phyloP scores from a whole-genome alignment of 768 basidiomycete species.

The Butyriboletus loyo region DNA sequence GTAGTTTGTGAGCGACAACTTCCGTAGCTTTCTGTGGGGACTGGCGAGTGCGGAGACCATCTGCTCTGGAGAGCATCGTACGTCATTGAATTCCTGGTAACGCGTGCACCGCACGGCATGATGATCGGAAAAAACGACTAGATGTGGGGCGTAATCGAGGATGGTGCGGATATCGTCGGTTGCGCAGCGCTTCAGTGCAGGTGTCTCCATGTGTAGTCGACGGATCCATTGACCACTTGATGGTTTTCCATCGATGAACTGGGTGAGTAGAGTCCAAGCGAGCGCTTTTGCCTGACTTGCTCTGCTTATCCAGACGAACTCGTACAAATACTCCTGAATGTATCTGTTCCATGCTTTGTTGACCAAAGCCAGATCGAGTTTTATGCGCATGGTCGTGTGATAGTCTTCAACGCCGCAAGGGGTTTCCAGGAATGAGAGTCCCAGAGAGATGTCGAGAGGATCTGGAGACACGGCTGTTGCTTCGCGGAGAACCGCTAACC shows the following conservation, averaged over 20 bases:
- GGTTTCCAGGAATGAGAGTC: slow-evolving; percentile 58
- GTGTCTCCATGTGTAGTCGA: slow-evolving; percentile 69
- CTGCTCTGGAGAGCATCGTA: slow-evolving; percentile 50
- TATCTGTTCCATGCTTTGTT: slow-evolving; percentile 53
- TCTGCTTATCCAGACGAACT: slow-evolving; percentile 67
- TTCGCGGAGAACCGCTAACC: slow-evolving; percentile 62
- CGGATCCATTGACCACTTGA: slow-evolving; percentile 52
- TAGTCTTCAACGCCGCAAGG: slow-evolving; percentile 45
- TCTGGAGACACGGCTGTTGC: slow-evolving; percentile 46
- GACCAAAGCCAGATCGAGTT: slow-evolving; percentile 52
- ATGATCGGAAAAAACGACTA: slow-evolving; percentile 62
- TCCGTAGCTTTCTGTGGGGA: slow-evolving; percentile 49
- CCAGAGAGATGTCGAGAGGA: slow-evolving; percentile 44
- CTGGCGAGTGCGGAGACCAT: slow-evolving; percentile 58
- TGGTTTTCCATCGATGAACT: slow-evolving; percentile 37
- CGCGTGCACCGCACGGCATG: slow-evolving; percentile 58
- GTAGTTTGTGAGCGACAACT: slow-evolving; percentile 72
- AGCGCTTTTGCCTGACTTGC: slow-evolving; percentile 48
- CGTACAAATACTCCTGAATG: slow-evolving; percentile 56
- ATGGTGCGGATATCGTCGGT: slow-evolving; percentile 68
- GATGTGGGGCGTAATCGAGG: slow-evolving; percentile 57
- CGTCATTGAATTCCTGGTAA: slow-evolving; percentile 42
- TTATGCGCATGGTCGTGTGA: slow-evolving; percentile 44
- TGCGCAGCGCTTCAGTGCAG: slow-evolving; percentile 56
- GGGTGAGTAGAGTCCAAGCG: slow-evolving; percentile 42